A percentile compares a stretch with the other conserved stretches of the same genome.
Evolutionary conservation across 78 protist genomes (phyloP).

Genomic region (Capsaspora owczarzaki): DNA sequence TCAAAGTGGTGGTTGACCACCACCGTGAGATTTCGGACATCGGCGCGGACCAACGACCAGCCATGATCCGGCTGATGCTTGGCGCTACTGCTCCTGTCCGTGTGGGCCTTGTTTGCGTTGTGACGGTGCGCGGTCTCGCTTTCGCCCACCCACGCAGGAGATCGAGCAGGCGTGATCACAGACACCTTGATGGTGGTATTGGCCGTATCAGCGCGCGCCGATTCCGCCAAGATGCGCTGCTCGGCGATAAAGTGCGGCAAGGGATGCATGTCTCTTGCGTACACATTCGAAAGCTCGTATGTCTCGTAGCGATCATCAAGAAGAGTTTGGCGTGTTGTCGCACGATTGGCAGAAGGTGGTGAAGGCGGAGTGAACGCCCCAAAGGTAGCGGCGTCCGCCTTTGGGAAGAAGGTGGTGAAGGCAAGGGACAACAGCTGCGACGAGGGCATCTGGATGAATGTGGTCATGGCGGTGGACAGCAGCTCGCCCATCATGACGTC

Average conservation of each 20-base stretch:
- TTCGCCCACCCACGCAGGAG: no score
- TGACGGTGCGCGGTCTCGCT: background rate
- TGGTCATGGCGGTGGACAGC: background rate
- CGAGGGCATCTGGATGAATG: slow-evolving; percentile 3
- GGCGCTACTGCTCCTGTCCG: background rate
- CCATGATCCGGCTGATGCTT: background rate
- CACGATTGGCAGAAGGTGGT: background rate
- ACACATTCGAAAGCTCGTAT: no score
- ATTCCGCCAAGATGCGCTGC: background rate
- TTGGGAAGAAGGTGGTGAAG: background rate
- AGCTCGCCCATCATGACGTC: background rate
- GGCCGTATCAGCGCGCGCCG: background rate
- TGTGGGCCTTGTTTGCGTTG: background rate
- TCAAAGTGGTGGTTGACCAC: slow-evolving; percentile 15
- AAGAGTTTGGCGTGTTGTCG: no score
- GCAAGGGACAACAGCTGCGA: background rate
- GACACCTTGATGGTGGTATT: background rate
- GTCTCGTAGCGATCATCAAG: no score
- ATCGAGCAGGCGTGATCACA: background rate
- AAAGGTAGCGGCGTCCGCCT: background rate
- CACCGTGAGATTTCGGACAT: background rate
- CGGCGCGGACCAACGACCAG: background rate
- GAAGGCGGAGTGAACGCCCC: background rate
- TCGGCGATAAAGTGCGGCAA: background rate
- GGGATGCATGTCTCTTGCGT: background rate